Evolutionary conservation across 1,284 basidiomycete genomes (phyloP).

Genomic region (Pseudozyma thailandica): DNA sequence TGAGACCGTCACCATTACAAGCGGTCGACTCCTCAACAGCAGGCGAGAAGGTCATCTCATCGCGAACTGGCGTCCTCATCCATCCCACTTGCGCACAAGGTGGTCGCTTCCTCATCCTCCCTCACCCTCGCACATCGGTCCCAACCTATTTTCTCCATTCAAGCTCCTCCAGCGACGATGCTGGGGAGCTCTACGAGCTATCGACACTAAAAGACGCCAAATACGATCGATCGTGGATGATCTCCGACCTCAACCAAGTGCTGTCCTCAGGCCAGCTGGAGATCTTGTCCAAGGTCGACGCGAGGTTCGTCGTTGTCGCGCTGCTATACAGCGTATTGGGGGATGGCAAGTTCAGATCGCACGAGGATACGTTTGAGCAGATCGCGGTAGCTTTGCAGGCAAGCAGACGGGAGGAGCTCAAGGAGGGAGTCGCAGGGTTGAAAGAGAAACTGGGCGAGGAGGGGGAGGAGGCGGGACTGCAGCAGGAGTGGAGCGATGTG

Average conservation of each 20-base stretch:
- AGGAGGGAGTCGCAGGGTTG: constrained; percentile 1
- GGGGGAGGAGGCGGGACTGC: constrained; percentile 4
- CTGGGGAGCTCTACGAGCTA: constrained; percentile 19
- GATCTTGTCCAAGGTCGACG: constrained; percentile 24
- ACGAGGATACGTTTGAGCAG: constrained; percentile 42
- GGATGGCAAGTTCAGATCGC: constrained; percentile 22
- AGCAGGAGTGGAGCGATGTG: constrained; percentile 40
- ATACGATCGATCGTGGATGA: constrained; percentile 41
- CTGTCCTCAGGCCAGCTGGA: constrained; percentile 30
- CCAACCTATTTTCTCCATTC: constrained; percentile 37
- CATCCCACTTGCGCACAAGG: constrained; percentile 14
- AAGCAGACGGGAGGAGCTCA: constrained; percentile 13
- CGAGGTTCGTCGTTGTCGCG: constrained; percentile 24
- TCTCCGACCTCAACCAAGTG: constrained; percentile 23
- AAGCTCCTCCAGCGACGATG: not conserved
- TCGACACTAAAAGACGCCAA: constrained; percentile 23
- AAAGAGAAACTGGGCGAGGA: constrained; percentile 3
- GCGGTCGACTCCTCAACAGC: not conserved
- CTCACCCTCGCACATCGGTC: constrained; percentile 32
- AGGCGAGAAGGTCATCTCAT: constrained; percentile 1
- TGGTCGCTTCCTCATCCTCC: constrained; percentile 36
- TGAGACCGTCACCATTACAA: not conserved
- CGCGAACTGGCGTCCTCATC: constrained; percentile 31
- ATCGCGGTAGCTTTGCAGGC: constrained; percentile 11
- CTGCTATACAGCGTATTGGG: constrained; percentile 12